Evolutionary conservation across 1,284 basidiomycete genomes (phyloP).

Genomic region (Boletus semigastroideus): DNA sequence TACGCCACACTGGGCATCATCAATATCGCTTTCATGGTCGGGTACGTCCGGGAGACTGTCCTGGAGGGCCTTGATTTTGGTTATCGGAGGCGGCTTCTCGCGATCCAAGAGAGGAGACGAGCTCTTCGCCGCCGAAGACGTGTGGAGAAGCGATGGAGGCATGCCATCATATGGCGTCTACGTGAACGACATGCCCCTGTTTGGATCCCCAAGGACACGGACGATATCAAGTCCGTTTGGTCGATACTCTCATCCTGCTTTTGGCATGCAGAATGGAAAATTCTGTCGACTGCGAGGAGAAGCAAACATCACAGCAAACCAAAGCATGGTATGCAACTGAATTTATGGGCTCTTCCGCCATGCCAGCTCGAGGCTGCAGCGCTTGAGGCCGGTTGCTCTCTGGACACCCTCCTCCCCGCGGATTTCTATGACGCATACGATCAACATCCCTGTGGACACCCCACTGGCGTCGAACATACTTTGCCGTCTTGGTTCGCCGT

Average conservation of each 20-base stretch:
- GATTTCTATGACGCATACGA: slow-evolving; percentile 30
- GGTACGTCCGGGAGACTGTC: slow-evolving; percentile 67
- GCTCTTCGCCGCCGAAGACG: slow-evolving; percentile 38
- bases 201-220: slow-evolving; percentile 43
- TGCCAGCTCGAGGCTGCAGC: slow-evolving; percentile 57
- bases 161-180: slow-evolving; percentile 59
- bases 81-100: slow-evolving; percentile 53
- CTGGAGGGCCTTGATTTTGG: slow-evolving; percentile 66
- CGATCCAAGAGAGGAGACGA: slow-evolving; percentile 40
- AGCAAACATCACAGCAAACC: slow-evolving; percentile 25
- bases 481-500: slow-evolving; percentile 18
- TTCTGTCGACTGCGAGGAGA: slow-evolving; percentile 4
- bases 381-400: slow-evolving; percentile 60
- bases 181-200: slow-evolving; percentile 44
- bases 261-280: slow-evolving; percentile 1
- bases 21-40: slow-evolving; percentile 63
- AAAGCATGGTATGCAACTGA: slow-evolving; percentile 51
- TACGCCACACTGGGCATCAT: slow-evolving; percentile 63
- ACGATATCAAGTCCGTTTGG: slow-evolving; percentile 11
- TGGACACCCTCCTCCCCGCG: slow-evolving; percentile 48
- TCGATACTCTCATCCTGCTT: slow-evolving; percentile 11
- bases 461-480: neutral
- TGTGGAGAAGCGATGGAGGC: slow-evolving; percentile 52
- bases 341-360: slow-evolving; percentile 54
- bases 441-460: neutral